phyloP scores from a whole-genome alignment of 305 asterid genomes.

The Striga hermonthica region DNA sequence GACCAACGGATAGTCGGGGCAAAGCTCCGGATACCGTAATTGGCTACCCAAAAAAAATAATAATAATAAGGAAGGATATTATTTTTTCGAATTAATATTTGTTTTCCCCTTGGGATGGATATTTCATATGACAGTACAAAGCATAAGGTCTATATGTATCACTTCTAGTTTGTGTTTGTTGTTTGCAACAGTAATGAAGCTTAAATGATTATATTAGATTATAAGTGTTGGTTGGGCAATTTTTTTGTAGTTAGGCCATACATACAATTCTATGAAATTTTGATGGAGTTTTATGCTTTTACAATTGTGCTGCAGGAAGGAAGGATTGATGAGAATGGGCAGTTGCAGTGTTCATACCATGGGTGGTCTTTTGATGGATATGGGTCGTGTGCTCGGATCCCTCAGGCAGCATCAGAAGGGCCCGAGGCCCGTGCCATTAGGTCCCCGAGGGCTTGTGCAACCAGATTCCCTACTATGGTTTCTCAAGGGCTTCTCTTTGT shows the following conservation, averaged over 20 bases:
- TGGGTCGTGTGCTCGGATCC: constrained; percentile 88
- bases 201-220: too few relatives aligned
- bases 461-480: constrained; percentile 85
- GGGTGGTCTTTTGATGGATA: constrained; percentile 98
- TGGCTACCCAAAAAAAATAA: too few relatives aligned
- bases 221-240: too few relatives aligned
- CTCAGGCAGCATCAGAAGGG: constrained; percentile 88
- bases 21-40: too few relatives aligned
- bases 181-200: too few relatives aligned
- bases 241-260: neutral
- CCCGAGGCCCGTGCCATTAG: constrained; percentile 83
- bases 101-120: too few relatives aligned
- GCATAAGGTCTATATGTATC: too few relatives aligned
- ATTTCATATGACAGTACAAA: too few relatives aligned
- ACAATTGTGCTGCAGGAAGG: constrained; percentile 64
- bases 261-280: neutral
- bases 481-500: constrained; percentile 97
- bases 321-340: constrained; percentile 94
- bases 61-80: too few relatives aligned
- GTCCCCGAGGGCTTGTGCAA: constrained; percentile 88
- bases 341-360: constrained; percentile 96
- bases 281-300: constrained; percentile 22
- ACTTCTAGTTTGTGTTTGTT: too few relatives aligned
- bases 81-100: too few relatives aligned
- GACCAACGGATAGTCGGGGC: too few relatives aligned